Conservation (phyloP, 805 yeast genomes). For the Spathaspora passalidarum region DNA sequence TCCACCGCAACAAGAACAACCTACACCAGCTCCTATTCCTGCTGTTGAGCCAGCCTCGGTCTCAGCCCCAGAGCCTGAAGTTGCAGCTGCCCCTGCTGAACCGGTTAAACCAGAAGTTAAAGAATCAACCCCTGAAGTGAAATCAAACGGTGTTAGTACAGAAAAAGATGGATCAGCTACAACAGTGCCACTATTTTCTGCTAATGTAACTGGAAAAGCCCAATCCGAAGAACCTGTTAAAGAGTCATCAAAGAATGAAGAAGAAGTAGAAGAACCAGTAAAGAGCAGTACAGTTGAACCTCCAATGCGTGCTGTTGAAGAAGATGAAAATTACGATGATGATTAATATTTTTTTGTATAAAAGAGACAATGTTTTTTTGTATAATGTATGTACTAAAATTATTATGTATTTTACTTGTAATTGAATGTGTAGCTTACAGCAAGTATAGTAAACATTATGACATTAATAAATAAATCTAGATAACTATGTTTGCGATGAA, state of each 20-base stretch:
- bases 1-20: conserved; percentile 1
- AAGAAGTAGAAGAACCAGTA: conserved; percentile 6
- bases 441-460: neutral
- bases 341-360: conserved; percentile 15
- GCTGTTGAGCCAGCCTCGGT: conserved; percentile 4
- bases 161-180: neutral
- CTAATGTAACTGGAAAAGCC: conserved; percentile 15
- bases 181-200: conserved; percentile 17
- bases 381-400: conserved; percentile 2
- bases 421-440: neutral
- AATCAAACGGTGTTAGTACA: neutral
- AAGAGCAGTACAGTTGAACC: conserved; percentile 37
- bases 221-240: neutral
- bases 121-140: neutral
- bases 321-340: conserved; percentile 46
- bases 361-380: neutral
- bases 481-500: neutral
- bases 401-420: conserved; percentile 4
- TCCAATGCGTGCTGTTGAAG: conserved; percentile 44
- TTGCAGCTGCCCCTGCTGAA: conserved; percentile 6
- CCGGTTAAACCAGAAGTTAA: neutral
- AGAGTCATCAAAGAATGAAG: conserved; percentile 8
- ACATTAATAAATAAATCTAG: too few relatives aligned
- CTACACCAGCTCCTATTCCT: conserved; percentile 6
- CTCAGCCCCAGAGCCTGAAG: conserved; percentile 6